Evolutionary conservation across 768 basidiomycete species (phyloP), one percentile per base, ranked within the genome.

Genomic region (Lyophyllum shimeji): DNA sequence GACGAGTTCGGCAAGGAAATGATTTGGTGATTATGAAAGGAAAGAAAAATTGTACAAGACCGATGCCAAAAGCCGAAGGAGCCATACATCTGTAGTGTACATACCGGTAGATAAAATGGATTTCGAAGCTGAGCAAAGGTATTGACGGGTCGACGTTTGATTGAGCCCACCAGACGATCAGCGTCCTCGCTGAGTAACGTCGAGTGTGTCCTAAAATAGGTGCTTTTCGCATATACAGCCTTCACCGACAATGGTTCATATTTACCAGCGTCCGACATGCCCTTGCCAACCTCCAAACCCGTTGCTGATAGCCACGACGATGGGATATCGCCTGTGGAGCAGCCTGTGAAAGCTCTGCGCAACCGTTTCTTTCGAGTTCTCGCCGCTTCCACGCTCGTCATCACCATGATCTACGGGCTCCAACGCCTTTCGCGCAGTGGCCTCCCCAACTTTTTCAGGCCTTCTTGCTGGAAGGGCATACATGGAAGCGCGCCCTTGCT

Each of bases 371-470:
- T 69, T 8, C 80, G 75, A 59, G 80, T 91, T 2, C 82, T 1
- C 79, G 86, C 40, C 91, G 92, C 67, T 76, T 59, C 53, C 40
- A 48, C 53, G 4, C 45, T 55, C 46, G 50, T 52, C 47, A 23
- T 56, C 20, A 53, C 42, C n/a, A 47, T 57, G 51, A 33, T 56
- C 18, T 57, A 53, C 17, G 55, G 52, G 4, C 24, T 57, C 8
- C 55, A 47, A 37, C 52, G 44, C 11, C 15, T 51, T n/a, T 57
- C 49, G 3, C 55, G 52, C 33, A 25, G 25, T 33, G 27, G 50
- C 17, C 37, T 50, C 25, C 24, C 18, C 18, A 37, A 49, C 20
- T 27, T 29, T 31, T 47, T 18, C 25, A 33, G 9, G 15, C 29
- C 27, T 53, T 53, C 31, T 18, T 60, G 59, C 21, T 33, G 31